Base-by-base conservation (phyloP, 257 asterid species). In the Echites panduratus region DNA sequence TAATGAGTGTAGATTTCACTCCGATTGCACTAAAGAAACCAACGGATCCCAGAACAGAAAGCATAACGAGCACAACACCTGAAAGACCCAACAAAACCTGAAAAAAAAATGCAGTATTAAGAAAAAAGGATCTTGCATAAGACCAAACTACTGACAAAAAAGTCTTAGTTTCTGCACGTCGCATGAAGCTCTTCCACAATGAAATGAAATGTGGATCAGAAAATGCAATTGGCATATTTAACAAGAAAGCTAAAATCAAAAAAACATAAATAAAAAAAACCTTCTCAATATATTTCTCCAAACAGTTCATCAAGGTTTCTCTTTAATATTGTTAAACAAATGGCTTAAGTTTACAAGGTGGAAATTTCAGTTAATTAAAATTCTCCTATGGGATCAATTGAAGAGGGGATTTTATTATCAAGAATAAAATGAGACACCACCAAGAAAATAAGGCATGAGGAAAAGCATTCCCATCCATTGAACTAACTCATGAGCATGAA, bases 21-120 rank as follows among this genome's bases (percentile, higher is more conserved):
- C 99, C 99, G 50, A 92, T 74, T 53, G 95, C 92, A 82, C 99
- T 95, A 93, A 90, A 95, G 79, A 95, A 87, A 52, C 99, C 99
- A 76, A 92, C 99, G 35, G 99, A 92, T 70, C 96, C 99, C 72
- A 95, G 97, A 76, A 95, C 98, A 65, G 99, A 95, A 58, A 95
- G 97, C 90, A 95, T 82, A 86, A 95, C 99, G 64, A 95, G 97
- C 75, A 92, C 65, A 56, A 95, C 97, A 73, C 99, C 99, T 27
- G 98, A 85, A 77, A 95, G 90, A 73, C 99, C 99, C 58, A 95
- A 92, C 81, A 95, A 82, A 71, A 95, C 96, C 99, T 95, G 82
- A 74, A 76, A 76, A 53, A 54, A 62, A 67, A 43, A 41, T 66
- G 62, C 13, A 50, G 41, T 68, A 35, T 43, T 38, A 57, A 71